Evolutionary conservation across 148 eudicot genomes (phyloP).

Genomic region (Rhododendron vialii): DNA sequence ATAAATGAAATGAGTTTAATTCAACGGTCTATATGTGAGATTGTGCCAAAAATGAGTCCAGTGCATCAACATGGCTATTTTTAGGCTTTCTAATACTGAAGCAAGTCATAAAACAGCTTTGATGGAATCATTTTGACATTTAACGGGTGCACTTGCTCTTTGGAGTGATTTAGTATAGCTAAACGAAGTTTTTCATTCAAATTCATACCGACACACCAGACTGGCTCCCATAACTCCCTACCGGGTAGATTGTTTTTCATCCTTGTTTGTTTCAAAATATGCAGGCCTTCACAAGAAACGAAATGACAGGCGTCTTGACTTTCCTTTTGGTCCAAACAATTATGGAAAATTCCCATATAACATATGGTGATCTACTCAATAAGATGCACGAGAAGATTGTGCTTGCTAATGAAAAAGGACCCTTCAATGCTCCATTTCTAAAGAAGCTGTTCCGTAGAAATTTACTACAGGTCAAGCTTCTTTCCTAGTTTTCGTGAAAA

Average conservation of each 20-base stretch:
- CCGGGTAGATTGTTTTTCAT: too few relatives aligned
- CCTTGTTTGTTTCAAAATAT: not conserved
- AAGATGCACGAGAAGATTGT: constrained; percentile 30
- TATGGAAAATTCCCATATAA: constrained; percentile 16
- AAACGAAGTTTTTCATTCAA: not conserved
- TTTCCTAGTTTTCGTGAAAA: too few relatives aligned
- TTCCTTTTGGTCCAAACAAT: constrained; percentile 34
- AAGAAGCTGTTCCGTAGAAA: constrained; percentile 25
- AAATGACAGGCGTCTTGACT: constrained; percentile 50
- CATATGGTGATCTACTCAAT: constrained; percentile 31
- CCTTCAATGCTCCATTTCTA: constrained; percentile 27
- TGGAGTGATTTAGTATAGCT: not conserved
- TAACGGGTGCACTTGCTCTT: not conserved
- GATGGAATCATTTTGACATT: not conserved
- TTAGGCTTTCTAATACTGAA: not conserved
- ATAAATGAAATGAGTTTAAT: not conserved
- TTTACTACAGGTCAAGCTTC: constrained; percentile 30
- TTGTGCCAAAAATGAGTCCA: not conserved
- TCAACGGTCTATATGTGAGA: not conserved
- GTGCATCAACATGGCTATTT: not conserved
- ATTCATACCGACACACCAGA: not conserved
- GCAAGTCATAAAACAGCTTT: not conserved
- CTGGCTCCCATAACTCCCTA: not conserved
- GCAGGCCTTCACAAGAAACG: constrained; percentile 43
- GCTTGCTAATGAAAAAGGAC: constrained; percentile 11